Base-by-base conservation (phyloP, 192 early-diverging fungal species). In the Fimicolochytrium jonesii region DNA sequence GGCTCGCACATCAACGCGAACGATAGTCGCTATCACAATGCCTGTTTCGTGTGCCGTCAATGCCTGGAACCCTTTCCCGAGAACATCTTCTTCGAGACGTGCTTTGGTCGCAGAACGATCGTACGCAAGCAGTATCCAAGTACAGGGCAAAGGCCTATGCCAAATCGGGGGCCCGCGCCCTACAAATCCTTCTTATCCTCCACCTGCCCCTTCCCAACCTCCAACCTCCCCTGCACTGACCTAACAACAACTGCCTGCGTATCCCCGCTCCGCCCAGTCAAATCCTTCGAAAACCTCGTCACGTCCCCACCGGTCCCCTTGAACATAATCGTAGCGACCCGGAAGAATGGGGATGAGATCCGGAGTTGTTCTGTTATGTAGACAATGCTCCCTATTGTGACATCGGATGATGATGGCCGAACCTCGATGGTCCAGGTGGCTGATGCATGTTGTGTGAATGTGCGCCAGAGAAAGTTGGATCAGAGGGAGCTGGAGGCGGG, bases 1-100 rank as follows among this genome's bases (percentile, higher is more conserved):
- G 60, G 67, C n/a, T 31, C 59, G 4, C 54, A 59, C 49, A 47
- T 66, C 13, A 44, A 49, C 20, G 64, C 67, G 5, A 60, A 66
- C 33, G 41, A 56, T 37, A 32, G 56, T 23, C 29, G 22, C 3
- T 70, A 56, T 32, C 72, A 74, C 37, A 7, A 46, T 11, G 39
- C 45, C 1, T 74, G 72, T 39, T 74, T 74, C 42, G 57, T 72
- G 72, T 79, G 77, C 58, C 32, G 71, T 44, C 74, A 77, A 39
- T 79, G 77, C 26, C 66, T 77, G 13, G 67, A 71, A 49, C 67
- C 71, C 5, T 79, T 79, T 39, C 44, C 68, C 0, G 67, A 72
- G 9, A 67, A 63, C 47, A 56, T 58, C 1, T 77, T 66, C 48
- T 79, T 68, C 31, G 68, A 73, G n/a, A n/a, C n/a, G n/a, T n/a